Evolutionary conservation across 352 stramenopile genomes (phyloP).

Genomic region (Peronospora farinosa): DNA sequence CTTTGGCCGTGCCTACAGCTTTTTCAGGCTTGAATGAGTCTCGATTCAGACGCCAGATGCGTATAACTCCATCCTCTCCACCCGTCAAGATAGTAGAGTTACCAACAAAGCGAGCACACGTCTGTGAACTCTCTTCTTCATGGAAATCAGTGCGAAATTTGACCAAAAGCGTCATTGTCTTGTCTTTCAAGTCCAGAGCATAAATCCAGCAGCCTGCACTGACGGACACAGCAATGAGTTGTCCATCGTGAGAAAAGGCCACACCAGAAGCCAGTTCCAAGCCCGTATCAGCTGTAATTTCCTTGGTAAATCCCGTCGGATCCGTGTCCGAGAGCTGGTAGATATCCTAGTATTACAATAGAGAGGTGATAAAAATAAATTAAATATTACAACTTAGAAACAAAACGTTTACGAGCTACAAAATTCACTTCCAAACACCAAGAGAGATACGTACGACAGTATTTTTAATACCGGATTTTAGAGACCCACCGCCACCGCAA

Average conservation of each 20-base stretch:
- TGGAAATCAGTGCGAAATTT: slow-evolving; percentile 83
- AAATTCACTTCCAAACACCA: no score
- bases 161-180: slow-evolving; percentile 59
- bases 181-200: slow-evolving; percentile 45
- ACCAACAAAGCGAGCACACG: slow-evolving; percentile 70
- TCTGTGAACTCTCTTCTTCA: slow-evolving; percentile 62
- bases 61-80: slow-evolving; percentile 76
- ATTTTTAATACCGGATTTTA: slow-evolving; percentile 84
- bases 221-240: slow-evolving; percentile 70
- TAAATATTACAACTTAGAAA: slow-evolving; percentile 4
- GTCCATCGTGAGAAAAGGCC: slow-evolving; percentile 65
- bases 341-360: slow-evolving; percentile 41
- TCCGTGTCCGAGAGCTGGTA: slow-evolving; percentile 64
- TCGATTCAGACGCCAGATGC: slow-evolving; percentile 54
- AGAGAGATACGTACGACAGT: slow-evolving; percentile 50
- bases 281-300: slow-evolving; percentile 65
- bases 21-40: slow-evolving; percentile 51
- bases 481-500: slow-evolving; percentile 72
- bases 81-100: slow-evolving; percentile 71
- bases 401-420: neutral
- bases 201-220: slow-evolving; percentile 76
- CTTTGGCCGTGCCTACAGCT: slow-evolving; percentile 30
- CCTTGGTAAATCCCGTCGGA: slow-evolving; percentile 56
- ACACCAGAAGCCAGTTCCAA: slow-evolving; percentile 66
- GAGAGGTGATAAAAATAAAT: slow-evolving; percentile 4